These are phyloP conservation scores for Arabidopsis arenosa DNA, from an alignment of 345 rosid species.

Conservation along the genomic window DNA sequence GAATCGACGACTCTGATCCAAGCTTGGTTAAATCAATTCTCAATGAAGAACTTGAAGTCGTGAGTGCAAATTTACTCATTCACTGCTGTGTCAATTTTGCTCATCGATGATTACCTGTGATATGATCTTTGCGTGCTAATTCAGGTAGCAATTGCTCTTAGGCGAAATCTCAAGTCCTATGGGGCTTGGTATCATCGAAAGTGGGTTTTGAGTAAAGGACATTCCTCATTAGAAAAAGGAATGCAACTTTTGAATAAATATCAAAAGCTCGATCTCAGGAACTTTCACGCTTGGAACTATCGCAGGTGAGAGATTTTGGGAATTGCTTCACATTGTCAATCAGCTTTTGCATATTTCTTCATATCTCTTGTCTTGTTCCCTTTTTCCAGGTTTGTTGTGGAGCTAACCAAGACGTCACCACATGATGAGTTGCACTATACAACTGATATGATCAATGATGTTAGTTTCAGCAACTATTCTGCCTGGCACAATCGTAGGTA, in stretches of 20 bases:
- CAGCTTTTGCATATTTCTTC: background rate
- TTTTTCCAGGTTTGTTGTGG: conserved; percentile 61
- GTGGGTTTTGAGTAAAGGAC: conserved; percentile 55
- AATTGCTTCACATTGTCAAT: background rate
- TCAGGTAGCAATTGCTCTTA: background rate
- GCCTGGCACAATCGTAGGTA: conserved; percentile 6
- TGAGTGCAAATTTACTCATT: conserved; percentile 16
- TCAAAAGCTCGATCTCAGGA: conserved; percentile 40
- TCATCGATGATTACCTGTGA: no score
- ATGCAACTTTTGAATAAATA: conserved; percentile 57
- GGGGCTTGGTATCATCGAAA: conserved; percentile 91
- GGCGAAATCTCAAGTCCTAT: conserved; percentile 58
- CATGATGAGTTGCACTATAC: conserved; percentile 77
- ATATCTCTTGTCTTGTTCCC: background rate
- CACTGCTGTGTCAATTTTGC: background rate
- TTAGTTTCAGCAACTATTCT: background rate
- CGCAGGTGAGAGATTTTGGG: conserved; percentile 55
- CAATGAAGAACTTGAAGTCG: conserved; percentile 68
- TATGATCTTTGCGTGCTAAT: background rate
- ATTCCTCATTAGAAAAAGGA: conserved; percentile 13
- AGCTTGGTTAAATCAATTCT: conserved; percentile 54
- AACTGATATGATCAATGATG: conserved; percentile 9
- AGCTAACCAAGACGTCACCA: conserved; percentile 60
- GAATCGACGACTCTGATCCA: conserved; percentile 50
- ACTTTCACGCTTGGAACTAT: conserved; percentile 90